These are phyloP conservation scores for Fusarium aywerte DNA, from an alignment of 2,329 filamentous ascomycete genomes.

Conservation along the genomic window DNA sequence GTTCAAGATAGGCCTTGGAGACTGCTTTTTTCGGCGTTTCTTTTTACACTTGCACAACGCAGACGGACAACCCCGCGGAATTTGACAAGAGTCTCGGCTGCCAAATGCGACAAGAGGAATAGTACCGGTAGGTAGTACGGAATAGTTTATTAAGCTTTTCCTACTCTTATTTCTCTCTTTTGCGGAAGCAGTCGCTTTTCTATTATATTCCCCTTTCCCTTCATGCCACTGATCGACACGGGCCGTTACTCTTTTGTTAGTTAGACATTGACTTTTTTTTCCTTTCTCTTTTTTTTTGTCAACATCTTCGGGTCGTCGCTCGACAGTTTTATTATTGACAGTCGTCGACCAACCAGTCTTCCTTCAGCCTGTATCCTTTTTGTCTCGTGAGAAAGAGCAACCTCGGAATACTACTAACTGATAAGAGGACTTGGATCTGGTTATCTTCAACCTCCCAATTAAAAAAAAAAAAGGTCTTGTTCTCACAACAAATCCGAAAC, in stretches of 20 bases:
- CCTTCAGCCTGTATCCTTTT: neutral
- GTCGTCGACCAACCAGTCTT: neutral
- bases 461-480: neutral
- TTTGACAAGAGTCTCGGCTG: constrained; percentile 24
- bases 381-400: neutral
- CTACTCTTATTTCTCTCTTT: neutral
- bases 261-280: constrained; percentile 17
- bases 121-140: neutral
- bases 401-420: neutral
- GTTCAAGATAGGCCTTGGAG: neutral
- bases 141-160: constrained; percentile 26
- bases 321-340: neutral
- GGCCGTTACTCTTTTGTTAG: constrained; percentile 17
- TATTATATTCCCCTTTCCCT: neutral
- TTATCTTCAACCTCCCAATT: neutral
- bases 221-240: constrained; percentile 34
- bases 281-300: neutral
- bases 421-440: neutral
- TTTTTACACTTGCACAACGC: constrained; percentile 14
- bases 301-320: constrained; percentile 41
- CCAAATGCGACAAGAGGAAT: neutral
- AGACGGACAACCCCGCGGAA: constrained; percentile 25
- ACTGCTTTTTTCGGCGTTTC: constrained; percentile 26
- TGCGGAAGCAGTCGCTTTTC: neutral
- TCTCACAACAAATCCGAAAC: neutral